Evolutionary conservation across 768 basidiomycete genomes (phyloP), one percentile per base, ranked within the genome.

Genomic region (Ramaria rubella): DNA sequence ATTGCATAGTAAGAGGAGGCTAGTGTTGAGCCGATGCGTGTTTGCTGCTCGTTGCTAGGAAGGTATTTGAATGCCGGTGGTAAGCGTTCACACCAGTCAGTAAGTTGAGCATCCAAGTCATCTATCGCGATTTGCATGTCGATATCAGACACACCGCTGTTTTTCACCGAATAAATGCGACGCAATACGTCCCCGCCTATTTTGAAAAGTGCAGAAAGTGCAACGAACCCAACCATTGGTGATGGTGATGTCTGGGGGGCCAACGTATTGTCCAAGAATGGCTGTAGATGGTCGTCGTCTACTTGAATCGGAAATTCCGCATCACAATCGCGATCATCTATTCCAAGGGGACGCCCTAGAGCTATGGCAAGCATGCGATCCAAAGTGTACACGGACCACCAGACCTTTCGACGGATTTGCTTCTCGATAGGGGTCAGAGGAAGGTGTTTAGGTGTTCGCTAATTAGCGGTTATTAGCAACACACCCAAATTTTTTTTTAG

Each of bases 361-460:
- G 91, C 86, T 52, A 94, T 81, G 23, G 93, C 93, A 19, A 95
- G 85, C 89, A 94, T 93, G 49, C 91, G 85, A 69, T 90, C 93
- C 49, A 95, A 75, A 24, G 84, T 85, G 65, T 95, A 95, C 26
- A 94, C 89, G 42, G 87, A 84, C 90, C 93, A 94, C 93, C 93
- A 94, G 50, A 94, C 86, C 72, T 94, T 92, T 60, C 86, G 77
- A 29, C 91, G 82, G 0, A 90, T 89, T 70, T 94, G 90, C 70
- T 92, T 94, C 69, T 94, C 90, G 38, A 89, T 80, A 34, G 85
- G 74, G 19, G 82, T 73, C 33, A 93, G 75, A 17, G 75, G 66
- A 45, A 94, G 77, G 44, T 89, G 81, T 50, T 86, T 81, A 4
- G 90, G 87, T 2, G 91, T 91, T 57, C 93, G 87, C 91, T 94